Base-by-base conservation (phyloP, 306 rosid genomes). In the Canavalia gladiata region DNA sequence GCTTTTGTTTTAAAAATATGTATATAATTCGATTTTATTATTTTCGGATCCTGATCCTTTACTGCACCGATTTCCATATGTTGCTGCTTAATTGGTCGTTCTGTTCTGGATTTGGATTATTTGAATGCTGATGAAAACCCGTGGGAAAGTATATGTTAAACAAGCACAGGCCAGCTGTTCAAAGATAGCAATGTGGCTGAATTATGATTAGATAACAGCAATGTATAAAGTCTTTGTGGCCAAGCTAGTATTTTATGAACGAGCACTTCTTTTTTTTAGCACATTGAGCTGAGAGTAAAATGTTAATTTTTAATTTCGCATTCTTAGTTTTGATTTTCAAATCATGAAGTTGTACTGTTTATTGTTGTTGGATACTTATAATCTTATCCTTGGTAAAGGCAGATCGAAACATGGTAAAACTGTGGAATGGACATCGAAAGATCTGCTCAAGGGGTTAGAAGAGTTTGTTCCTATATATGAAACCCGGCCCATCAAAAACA, bases 321-420 rank as follows among this genome's bases (percentile, higher is more conserved):
- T 50, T 56, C 41, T 79, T 83, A 41, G 80, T 64, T 72, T 62
- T 70, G 11, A 49, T 51, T 64, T 62, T 86, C 83, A 85, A 84
- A 31, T 75, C 34, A 3, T 43, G 50, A 60, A 49, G 47, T 69
- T n/a, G 7, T 51, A 60, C 10, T 9, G 59, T 39, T 81, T 30
- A 76, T 84, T 72, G 59, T 87, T 78, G 64, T 71, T 73, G 86
- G 88, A 33, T 88, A 80, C 92, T 92, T 94, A 90, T 93, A 82
- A 84, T 83, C 88, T 82, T 84, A 87, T 92, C 86, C 86, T 93
- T 90, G 97, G 87, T 86, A 90, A 96, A 96, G 99, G 99, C 99
- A 96, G 98, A 94, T 84, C 98, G 97, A 96, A 92, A 96, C 98
- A 89, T 49, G 98, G 97, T 78, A 92, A 89, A 89, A 90, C 89